These are phyloP conservation scores for Saccharomycopsis malanga DNA, from an alignment of 805 yeast species.

Conservation along the genomic window DNA sequence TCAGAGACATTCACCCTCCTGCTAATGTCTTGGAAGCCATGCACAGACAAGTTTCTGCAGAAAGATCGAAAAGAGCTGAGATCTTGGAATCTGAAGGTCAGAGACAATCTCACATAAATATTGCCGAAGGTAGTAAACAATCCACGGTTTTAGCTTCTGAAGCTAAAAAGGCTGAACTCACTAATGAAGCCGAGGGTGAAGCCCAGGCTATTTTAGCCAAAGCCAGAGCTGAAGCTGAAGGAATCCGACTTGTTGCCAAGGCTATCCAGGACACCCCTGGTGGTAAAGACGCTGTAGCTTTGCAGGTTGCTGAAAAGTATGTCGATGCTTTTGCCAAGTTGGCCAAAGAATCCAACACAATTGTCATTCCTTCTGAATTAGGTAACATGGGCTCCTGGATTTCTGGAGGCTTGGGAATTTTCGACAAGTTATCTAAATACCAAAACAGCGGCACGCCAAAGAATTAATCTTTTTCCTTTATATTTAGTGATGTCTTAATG, in stretches of 20 bases:
- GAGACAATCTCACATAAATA: slow-evolving; percentile 70
- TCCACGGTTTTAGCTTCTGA: slow-evolving; percentile 70
- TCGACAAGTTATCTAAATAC: slow-evolving; percentile 44
- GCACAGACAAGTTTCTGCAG: slow-evolving; percentile 88
- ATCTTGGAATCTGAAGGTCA: slow-evolving; percentile 82
- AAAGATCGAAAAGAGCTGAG: slow-evolving; percentile 80
- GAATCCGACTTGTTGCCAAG: slow-evolving; percentile 54
- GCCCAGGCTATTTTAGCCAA: slow-evolving; percentile 59
- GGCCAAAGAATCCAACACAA: slow-evolving; percentile 75
- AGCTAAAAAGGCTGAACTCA: slow-evolving; percentile 52
- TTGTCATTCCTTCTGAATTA: slow-evolving; percentile 69
- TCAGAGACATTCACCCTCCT: slow-evolving; percentile 85
- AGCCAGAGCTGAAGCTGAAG: slow-evolving; percentile 69
- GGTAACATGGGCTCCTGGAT: slow-evolving; percentile 69
- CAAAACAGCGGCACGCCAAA: too few species aligned
- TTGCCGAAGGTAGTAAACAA: slow-evolving; percentile 76
- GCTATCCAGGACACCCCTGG: slow-evolving; percentile 65
- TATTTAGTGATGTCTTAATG: too few species aligned
- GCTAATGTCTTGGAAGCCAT: slow-evolving; percentile 77
- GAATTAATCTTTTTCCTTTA: too few species aligned
- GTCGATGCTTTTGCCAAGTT: slow-evolving; percentile 74
- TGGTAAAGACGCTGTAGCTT: slow-evolving; percentile 67
- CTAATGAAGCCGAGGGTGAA: slow-evolving; percentile 68
- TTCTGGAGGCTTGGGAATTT: slow-evolving; percentile 71
- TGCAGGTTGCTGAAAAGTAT: slow-evolving; percentile 78